Conservation (phyloP, 73 alveolate genomes). For the Paramecium pentaurelia region DNA sequence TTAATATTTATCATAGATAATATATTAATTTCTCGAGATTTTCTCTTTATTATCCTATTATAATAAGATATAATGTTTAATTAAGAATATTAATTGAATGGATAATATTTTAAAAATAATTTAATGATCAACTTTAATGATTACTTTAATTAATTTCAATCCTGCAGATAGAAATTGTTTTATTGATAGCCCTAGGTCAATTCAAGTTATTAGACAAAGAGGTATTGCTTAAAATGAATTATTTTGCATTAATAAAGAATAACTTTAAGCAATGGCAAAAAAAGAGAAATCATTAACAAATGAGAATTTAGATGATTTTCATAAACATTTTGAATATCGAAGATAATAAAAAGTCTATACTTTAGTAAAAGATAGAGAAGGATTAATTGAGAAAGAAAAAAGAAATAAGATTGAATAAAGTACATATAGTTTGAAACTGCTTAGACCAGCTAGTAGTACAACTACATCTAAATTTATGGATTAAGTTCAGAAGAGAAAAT, state of each 20-base stretch:
- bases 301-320: conserved; percentile 36
- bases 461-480: background rate
- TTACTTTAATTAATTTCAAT: conserved; percentile 22
- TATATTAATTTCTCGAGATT: too few species aligned
- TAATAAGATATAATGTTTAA: too few species aligned
- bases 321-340: conserved; percentile 33
- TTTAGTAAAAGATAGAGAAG: conserved; percentile 25
- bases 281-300: background rate
- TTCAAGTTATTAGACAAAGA: background rate
- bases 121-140: background rate
- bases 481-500: conserved; percentile 12
- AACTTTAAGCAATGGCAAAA: background rate
- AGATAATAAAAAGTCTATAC: conserved; percentile 8
- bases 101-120: too few species aligned
- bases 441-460: background rate
- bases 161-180: background rate
- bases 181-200: conserved; percentile 21
- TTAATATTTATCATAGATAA: too few species aligned
- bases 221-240: conserved; percentile 11
- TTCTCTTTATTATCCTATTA: too few species aligned
- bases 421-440: background rate
- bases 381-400: conserved; percentile 16
- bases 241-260: background rate
- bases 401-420: background rate
- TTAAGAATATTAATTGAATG: too few species aligned